These are phyloP conservation scores for Talaromyces islandicus DNA, from an alignment of 2,329 filamentous ascomycete genomes.

Conservation along the genomic window DNA sequence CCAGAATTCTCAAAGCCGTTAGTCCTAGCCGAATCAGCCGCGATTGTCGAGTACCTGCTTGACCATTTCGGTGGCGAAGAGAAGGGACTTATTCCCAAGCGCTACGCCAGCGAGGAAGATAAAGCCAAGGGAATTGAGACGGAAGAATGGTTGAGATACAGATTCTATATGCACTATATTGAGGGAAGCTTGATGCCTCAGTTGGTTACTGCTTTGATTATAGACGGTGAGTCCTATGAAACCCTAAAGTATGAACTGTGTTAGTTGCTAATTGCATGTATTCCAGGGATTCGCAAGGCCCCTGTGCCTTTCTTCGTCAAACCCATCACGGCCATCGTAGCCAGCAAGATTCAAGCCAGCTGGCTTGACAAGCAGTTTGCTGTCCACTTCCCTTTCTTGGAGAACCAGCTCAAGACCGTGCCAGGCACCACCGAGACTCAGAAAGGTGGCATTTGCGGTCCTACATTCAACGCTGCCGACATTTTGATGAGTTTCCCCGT, in stretches of 20 bases:
- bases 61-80: constrained; percentile 53
- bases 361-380: constrained; percentile 37
- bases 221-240: constrained; percentile 42
- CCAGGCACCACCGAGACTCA: constrained; percentile 19
- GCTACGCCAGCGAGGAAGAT: constrained; percentile 47
- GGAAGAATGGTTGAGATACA: constrained; percentile 55
- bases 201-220: constrained; percentile 59
- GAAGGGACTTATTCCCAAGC: constrained; percentile 44
- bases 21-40: constrained; percentile 73
- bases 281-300: constrained; percentile 41
- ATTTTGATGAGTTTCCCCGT: constrained; percentile 44
- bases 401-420: constrained; percentile 38
- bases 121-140: constrained; percentile 48
- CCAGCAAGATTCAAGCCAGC: constrained; percentile 35
- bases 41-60: constrained; percentile 75
- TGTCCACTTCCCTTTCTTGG: constrained; percentile 39
- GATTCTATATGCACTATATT: constrained; percentile 73
- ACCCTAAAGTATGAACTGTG: background rate
- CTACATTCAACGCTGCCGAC: constrained; percentile 39
- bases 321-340: constrained; percentile 55
- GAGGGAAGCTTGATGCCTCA: constrained; percentile 78
- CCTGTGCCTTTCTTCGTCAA: constrained; percentile 58
- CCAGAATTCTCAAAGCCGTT: constrained; percentile 43
- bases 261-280: background rate
- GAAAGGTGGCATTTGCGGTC: constrained; percentile 35